phyloP scores from a whole-genome alignment of 345 rosid species.

The Salix brachista region DNA sequence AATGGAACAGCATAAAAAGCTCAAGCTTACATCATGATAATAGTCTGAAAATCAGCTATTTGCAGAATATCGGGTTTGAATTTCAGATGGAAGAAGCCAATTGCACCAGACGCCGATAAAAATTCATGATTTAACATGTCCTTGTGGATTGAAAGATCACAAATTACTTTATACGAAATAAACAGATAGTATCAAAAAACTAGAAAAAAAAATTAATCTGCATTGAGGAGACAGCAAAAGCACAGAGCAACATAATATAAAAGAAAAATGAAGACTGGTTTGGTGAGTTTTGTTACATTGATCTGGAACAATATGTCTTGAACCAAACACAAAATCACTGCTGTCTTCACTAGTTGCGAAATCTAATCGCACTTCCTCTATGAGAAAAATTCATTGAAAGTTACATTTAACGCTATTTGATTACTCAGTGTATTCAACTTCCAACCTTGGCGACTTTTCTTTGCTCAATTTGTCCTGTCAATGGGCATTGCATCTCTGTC shows the following conservation, averaged over 20 bases:
- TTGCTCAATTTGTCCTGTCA: constrained; percentile 75
- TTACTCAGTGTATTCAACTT: constrained; percentile 26
- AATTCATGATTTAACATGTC: too few relatives aligned
- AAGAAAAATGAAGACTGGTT: not conserved
- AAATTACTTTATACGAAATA: too few relatives aligned
- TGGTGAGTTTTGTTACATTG: not conserved
- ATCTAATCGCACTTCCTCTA: not conserved
- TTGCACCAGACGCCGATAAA: too few relatives aligned
- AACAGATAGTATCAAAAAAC: too few relatives aligned
- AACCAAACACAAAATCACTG: not conserved
- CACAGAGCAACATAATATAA: not conserved
- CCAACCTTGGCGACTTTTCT: constrained; percentile 87
- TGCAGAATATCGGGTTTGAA: too few relatives aligned
- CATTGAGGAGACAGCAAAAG: not conserved
- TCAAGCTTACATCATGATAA: too few relatives aligned
- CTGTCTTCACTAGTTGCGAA: not conserved
- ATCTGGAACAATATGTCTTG: not conserved
- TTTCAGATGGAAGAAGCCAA: too few relatives aligned
- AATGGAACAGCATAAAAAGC: too few relatives aligned
- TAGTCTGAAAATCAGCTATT: too few relatives aligned
- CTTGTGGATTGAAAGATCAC: too few relatives aligned
- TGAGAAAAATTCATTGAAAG: not conserved
- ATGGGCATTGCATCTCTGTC: constrained; percentile 95
- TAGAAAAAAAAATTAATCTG: too few relatives aligned
- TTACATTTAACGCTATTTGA: not conserved